Base-by-base conservation (phyloP, 2,329 filamentous ascomycete species). In the Fusarium falciforme region DNA sequence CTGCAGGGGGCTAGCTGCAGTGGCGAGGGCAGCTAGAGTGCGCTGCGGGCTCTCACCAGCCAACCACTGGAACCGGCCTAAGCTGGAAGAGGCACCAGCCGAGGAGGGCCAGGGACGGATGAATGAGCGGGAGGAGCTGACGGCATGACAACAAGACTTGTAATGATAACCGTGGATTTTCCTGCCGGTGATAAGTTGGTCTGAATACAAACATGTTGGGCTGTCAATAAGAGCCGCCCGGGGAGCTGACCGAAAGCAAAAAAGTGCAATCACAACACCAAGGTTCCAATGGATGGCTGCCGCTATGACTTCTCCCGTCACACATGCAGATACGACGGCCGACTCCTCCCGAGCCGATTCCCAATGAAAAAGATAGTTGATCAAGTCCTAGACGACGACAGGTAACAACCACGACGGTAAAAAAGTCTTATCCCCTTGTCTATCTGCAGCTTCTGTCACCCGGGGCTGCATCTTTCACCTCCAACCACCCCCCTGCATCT, bases 61-160 rank as follows among this genome's bases (percentile, higher is more conserved):
- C 72, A 71, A 67, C 72, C 66, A 58, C 72, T 73, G 70, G 72
- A 71, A 61, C 66, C 72, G 38, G 62, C 31, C 72, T 75, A 75
- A 35, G 22, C 72, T 71, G 25, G 57, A 75, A 75, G 47, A 65
- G 69, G 72, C 60, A 75, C 69, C 40, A 62, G 52, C 72, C 72
- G 63, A 67, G 38, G 4, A 29, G 49, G 27, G 55, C 58, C 59
- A 70, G 47, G 35, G 59, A n/a, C 47, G 47, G 52, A 22, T 42
- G 60, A 42, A 27, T 29, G 47, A 10, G 5, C 44, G 44, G 44
- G 22, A 27, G 25, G 54, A 22, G 36, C 36, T 33, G 27, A 60
- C 20, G 57, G 17, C 52, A 64, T 52, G 58, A 64, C 40, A 63
- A 54, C 16, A 55, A 55, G 52, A 35, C n/a, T 55, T 25, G 35